These are phyloP conservation scores for Colletotrichum musicola DNA, from an alignment of 2,329 filamentous ascomycete species.

Conservation along the genomic window DNA sequence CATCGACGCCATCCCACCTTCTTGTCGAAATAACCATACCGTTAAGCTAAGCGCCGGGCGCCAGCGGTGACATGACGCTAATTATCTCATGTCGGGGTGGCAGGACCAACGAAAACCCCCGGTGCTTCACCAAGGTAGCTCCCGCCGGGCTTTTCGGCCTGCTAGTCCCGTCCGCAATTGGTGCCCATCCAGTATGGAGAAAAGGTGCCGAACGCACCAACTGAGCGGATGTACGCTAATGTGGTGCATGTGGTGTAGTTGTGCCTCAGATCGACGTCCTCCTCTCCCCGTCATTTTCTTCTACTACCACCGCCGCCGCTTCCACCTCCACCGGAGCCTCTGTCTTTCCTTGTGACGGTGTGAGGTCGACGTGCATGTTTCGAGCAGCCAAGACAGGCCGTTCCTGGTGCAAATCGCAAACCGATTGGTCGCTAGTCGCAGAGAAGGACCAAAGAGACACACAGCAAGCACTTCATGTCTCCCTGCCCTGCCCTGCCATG, in stretches of 20 bases:
- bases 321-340: constrained; percentile 1
- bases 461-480: background rate
- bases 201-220: too few relatives aligned
- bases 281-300: constrained; percentile 2
- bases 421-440: constrained; percentile 28
- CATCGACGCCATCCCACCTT: constrained; percentile 25
- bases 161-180: background rate
- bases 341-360: constrained; percentile 26
- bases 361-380: constrained; percentile 34
- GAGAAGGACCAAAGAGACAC: background rate
- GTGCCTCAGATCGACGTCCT: too few relatives aligned
- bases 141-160: background rate
- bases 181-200: background rate
- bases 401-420: constrained; percentile 24
- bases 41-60: constrained; percentile 33
- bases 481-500: constrained; percentile 3
- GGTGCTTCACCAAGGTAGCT: constrained; percentile 3
- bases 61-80: constrained; percentile 28
- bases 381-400: constrained; percentile 15
- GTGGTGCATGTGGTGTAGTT: too few relatives aligned
- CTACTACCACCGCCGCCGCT: background rate
- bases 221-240: too few relatives aligned
- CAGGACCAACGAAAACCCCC: constrained; percentile 5
- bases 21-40: constrained; percentile 22
- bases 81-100: background rate